Evolutionary conservation across 305 asterid species (phyloP), one percentile per base, ranked within the genome.

Genomic region (Nicotiana rustica): DNA sequence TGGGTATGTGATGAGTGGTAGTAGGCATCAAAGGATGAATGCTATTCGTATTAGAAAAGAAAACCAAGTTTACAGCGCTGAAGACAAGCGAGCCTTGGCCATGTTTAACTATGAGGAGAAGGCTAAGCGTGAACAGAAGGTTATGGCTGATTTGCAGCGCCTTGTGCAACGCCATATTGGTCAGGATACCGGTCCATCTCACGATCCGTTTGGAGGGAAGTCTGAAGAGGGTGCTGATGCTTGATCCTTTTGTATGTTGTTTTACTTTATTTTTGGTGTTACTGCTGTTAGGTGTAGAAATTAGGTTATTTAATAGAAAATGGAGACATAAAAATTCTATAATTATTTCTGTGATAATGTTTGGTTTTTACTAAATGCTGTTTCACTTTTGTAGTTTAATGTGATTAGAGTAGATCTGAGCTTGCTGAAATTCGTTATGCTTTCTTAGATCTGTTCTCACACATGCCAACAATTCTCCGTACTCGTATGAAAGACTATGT

Each of bases 1-100:
- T 85, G 99, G 99, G 29, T 96, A 93, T 88, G 99, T 96, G 91
- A 96, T 96, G 99, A 96, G 99, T 83, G 99, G 99, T 81, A 96
- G 99, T 84, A 94, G 99, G 83, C 99, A 96, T 89, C 99, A 96
- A 84, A 91, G 99, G 87, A 96, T 96, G 99, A 96, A 96, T 89
- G 99, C 99, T 29, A 94, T 96, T 79, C 99, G 99, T 93, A 96
- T 96, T 76, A 90, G 99, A 68, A 96, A 96, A 85, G 99, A 96
- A 89, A 96, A 96, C 91, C 99, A 94, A 90, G 98, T 96, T 69
- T 94, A 94, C 84, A 96, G 99, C 73, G 99, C 99, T 44, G 99
- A 94, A 88, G 99, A 96, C 84, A 96, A 96, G 86, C 90, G 98
- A 55, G 99, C 99, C 0, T 81, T 96, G 88, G 99, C 99, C 15